phyloP scores from a whole-genome alignment of 2,329 filamentous ascomycete species.

The Bipolaris victoriae region DNA sequence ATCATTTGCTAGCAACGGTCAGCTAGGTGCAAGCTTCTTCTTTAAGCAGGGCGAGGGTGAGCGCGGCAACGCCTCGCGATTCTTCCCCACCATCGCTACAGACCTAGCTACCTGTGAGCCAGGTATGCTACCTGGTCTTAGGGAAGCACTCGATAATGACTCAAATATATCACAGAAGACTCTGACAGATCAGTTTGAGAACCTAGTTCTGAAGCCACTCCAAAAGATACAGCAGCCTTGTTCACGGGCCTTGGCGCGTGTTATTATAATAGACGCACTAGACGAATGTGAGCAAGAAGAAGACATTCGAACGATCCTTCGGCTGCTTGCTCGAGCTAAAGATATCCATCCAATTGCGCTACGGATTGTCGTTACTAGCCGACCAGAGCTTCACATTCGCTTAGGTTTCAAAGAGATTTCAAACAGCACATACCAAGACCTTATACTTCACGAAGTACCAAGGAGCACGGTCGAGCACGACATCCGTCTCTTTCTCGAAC shows the following conservation, averaged over 20 bases:
- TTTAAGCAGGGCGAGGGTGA: conserved; percentile 22
- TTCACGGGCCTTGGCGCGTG: background rate
- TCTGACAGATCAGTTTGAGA: conserved; percentile 14
- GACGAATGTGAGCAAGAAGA: conserved; percentile 40
- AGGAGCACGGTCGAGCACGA: conserved; percentile 28
- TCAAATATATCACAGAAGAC: conserved; percentile 9
- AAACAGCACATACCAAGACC: conserved; percentile 24
- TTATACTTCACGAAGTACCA: conserved; percentile 29
- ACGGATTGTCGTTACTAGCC: conserved; percentile 27
- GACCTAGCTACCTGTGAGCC: conserved; percentile 18
- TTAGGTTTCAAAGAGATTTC: conserved; percentile 29
- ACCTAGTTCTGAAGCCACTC: conserved; percentile 17
- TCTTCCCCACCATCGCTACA: conserved; percentile 27
- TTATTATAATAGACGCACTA: conserved; percentile 35
- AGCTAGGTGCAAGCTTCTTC: conserved; percentile 11
- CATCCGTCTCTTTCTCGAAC: conserved; percentile 26
- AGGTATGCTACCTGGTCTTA: conserved; percentile 15
- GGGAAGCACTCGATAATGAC: conserved; percentile 20
- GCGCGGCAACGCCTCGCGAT: conserved; percentile 15
- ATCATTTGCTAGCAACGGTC: background rate
- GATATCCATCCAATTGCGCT: conserved; percentile 15
- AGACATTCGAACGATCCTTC: conserved; percentile 28
- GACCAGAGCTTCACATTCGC: conserved; percentile 29
- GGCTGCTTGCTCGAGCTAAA: conserved; percentile 20
- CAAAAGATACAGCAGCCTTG: background rate